Conservation (phyloP, 139 green algal species). For the Nannochloris sp. region DNA sequence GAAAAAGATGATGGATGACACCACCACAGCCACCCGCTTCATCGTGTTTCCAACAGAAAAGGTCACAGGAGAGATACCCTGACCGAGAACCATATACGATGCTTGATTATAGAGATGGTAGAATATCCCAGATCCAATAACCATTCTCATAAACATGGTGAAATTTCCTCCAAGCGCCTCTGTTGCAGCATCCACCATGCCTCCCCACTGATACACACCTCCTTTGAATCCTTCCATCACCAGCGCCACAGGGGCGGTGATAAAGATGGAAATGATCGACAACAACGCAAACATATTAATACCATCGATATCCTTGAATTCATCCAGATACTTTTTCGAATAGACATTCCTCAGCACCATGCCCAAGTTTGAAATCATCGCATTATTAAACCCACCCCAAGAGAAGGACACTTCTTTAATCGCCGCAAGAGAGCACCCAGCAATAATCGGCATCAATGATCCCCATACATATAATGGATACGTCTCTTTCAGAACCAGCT, state of each 20-base stretch:
- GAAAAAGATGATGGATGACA: conserved; percentile 57
- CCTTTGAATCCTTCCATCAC: conserved; percentile 48
- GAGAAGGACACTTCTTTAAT: conserved; percentile 83
- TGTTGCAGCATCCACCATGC: conserved; percentile 31
- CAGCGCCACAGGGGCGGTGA: conserved; percentile 58
- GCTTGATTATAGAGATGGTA: conserved; percentile 88
- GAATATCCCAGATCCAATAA: conserved; percentile 63
- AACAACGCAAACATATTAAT: conserved; percentile 91
- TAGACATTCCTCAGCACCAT: conserved; percentile 90
- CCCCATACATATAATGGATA: conserved; percentile 63
- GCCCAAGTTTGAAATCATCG: conserved; percentile 82
- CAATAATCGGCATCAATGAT: conserved; percentile 73
- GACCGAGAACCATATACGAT: conserved; percentile 83
- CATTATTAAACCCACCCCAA: conserved; percentile 79
- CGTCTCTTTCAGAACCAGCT: conserved; percentile 38
- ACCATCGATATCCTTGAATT: conserved; percentile 83
- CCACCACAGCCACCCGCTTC: conserved; percentile 88
- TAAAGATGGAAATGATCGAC: conserved; percentile 69
- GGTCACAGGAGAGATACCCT: conserved; percentile 74
- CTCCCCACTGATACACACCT: conserved; percentile 20
- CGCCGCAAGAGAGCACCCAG: conserved; percentile 68
- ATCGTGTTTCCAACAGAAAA: conserved; percentile 85
- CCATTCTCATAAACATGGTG: conserved; percentile 40
- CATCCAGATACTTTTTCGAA: conserved; percentile 78
- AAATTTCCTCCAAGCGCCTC: conserved; percentile 34